Percentiles rank a stretch among this genome's conserved stretches.
phyloP scores from a whole-genome alignment of 169 alveolate species.

The Cyclospora cayetanensis region DNA sequence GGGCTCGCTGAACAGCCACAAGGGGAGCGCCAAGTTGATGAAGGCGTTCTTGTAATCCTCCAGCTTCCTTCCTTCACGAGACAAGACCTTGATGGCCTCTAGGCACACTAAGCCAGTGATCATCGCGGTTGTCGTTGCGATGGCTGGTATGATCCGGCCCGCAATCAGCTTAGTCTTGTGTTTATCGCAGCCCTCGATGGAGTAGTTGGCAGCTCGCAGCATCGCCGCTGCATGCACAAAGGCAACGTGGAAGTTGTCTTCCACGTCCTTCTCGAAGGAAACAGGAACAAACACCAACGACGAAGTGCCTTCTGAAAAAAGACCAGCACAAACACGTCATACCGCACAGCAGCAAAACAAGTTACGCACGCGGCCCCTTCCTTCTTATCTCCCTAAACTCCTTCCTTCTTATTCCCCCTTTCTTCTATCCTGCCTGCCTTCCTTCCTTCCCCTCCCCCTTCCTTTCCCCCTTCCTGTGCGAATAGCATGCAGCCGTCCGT shows the following conservation, averaged over 20 bases:
- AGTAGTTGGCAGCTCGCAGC: conserved; percentile 97
- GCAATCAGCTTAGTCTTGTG: conserved; percentile 98
- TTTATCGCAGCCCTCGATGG: conserved; percentile 77
- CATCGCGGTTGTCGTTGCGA: conserved; percentile 99
- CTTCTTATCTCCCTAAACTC: not conserved
- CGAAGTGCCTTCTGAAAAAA: not conserved
- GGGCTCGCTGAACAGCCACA: conserved; percentile 92
- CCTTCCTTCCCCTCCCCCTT: not conserved
- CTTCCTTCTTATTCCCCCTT: not conserved
- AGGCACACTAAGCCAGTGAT: conserved; percentile 96
- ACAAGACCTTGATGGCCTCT: conserved; percentile 89
- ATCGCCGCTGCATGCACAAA: conserved; percentile 97
- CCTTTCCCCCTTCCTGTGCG: not conserved
- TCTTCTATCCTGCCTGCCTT: not conserved
- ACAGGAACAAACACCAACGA: conserved; percentile 65
- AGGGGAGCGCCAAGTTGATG: conserved; percentile 94
- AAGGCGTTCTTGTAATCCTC: conserved; percentile 94
- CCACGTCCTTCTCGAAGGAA: conserved; percentile 99
- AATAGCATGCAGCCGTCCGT: not conserved
- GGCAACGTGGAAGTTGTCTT: conserved; percentile 97
- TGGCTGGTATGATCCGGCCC: conserved; percentile 99
- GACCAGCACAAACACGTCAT: not conserved
- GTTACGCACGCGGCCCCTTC: not conserved
- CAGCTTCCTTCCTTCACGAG: conserved; percentile 69
- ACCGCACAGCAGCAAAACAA: not conserved